Base-by-base conservation (phyloP, 2,329 filamentous ascomycete species). In the Paramyrothecium roridum region DNA sequence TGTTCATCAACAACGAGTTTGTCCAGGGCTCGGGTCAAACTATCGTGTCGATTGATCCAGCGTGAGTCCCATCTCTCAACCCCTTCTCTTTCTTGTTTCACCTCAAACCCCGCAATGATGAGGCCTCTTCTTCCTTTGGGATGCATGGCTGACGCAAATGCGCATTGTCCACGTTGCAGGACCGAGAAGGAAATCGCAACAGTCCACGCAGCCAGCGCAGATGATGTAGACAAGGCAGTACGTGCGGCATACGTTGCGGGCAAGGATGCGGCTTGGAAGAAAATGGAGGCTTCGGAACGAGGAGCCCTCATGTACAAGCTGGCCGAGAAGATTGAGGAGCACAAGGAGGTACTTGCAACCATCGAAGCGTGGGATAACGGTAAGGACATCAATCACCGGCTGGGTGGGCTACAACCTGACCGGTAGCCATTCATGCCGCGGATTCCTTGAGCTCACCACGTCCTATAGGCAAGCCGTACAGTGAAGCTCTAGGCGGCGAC, bases 1-100 rank as follows among this genome's bases (percentile, higher is more conserved):
- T 93, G 10, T 93, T 92, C 72, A 93, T 93, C 76, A 90, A 91
- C 77, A 93, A 93, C 59, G 88, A 91, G 68, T 93, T 90, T 70
- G 87, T 92, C n/a, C 53, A 62, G 8, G 60, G 64, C 20, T 60
- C 62, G 2, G 64, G 59, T 26, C 56, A 60, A 23, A 68, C 64
- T 23, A 62, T 69, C n/a, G 57, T 56, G 34, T 66, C 64, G 11
- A 61, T 66, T 46, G 65, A 69, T 40, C 67, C 67, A 49, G 67
- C 66, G 65, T 68, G 50, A 59, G 63, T 57, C 21, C 12, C n/a
- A n/a, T n/a, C n/a, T n/a, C 12, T 13, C 46, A 13, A 43, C 13
- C 13, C 37, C 16, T 6, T 16, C 16, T 43, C 6, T 30, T 30
- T 30, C n/a, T 30, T 10, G 43, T 52, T n/a, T n/a, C n/a, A n/a